phyloP scores from a whole-genome alignment of 495 filamentous ascomycete genomes.

The Saxophila tyrrhenica region DNA sequence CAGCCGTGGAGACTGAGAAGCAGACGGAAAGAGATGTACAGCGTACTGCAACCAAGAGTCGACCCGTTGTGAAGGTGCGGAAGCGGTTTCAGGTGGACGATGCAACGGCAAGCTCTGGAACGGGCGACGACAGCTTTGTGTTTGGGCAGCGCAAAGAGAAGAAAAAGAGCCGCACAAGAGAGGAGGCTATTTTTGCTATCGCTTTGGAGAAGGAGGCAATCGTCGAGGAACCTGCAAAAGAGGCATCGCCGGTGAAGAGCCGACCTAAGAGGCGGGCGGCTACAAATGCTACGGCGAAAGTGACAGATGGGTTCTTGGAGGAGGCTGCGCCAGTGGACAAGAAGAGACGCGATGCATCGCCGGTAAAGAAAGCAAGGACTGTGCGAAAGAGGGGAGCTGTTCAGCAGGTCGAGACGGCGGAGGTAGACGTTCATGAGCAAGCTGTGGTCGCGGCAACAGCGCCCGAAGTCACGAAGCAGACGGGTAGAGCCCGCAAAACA shows the following conservation, averaged over 20 bases:
- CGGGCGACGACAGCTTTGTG: background rate
- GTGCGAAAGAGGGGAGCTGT: background rate
- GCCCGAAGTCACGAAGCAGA: background rate
- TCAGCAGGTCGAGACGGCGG: background rate
- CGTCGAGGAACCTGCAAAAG: background rate
- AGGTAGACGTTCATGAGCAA: background rate
- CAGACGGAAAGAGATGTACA: background rate
- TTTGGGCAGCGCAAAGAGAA: background rate
- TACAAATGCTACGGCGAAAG: background rate
- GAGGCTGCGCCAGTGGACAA: background rate
- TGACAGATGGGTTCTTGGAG: background rate
- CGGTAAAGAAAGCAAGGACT: background rate
- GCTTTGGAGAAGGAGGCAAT: background rate
- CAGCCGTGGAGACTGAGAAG: background rate
- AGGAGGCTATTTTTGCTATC: background rate
- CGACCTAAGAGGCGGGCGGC: background rate
- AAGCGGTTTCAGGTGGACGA: background rate
- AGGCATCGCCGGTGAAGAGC: too few species aligned
- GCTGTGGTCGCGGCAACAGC: background rate
- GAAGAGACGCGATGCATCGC: background rate
- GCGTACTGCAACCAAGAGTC: background rate
- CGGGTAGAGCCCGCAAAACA: background rate
- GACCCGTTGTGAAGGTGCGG: too few species aligned
- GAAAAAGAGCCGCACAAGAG: background rate
- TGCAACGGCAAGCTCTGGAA: background rate